A percentile compares a stretch with the other conserved stretches of the same genome.
phyloP scores from a whole-genome alignment of 1,284 basidiomycete species.

The Trametes polyzona region DNA sequence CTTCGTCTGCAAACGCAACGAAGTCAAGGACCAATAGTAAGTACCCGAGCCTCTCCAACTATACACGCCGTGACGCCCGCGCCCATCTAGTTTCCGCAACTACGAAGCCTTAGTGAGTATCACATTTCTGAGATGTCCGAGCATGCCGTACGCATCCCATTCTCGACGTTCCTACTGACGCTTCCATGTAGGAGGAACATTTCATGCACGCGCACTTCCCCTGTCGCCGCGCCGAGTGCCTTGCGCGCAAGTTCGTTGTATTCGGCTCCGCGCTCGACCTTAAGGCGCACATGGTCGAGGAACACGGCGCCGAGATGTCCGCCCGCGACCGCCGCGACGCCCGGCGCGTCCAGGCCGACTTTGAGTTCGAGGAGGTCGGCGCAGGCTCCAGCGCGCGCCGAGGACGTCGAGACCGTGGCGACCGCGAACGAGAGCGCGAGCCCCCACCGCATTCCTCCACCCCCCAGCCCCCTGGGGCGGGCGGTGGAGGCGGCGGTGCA shows the following conservation, averaged over 20 bases:
- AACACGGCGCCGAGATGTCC: slow-evolving; percentile 84
- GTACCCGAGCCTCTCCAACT: slow-evolving; percentile 37
- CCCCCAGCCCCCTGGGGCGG: slow-evolving; percentile 16
- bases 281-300: slow-evolving; percentile 89
- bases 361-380: slow-evolving; percentile 70
- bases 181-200: slow-evolving; percentile 63
- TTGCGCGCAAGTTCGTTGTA: slow-evolving; percentile 92
- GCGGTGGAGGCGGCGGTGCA: slow-evolving; percentile 16
- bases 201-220: slow-evolving; percentile 76
- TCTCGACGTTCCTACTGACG: background rate
- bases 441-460: slow-evolving; percentile 40
- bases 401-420: slow-evolving; percentile 40
- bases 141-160: background rate
- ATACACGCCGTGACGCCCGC: background rate
- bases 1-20: slow-evolving; percentile 88
- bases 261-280: slow-evolving; percentile 89
- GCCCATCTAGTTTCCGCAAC: slow-evolving; percentile 70
- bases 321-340: slow-evolving; percentile 80
- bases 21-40: slow-evolving; percentile 84
- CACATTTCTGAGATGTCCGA: background rate
- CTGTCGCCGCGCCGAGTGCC: slow-evolving; percentile 77
- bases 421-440: slow-evolving; percentile 53
- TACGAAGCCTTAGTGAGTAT: slow-evolving; percentile 71
- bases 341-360: slow-evolving; percentile 79
- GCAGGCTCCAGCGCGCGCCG: slow-evolving; percentile 41